Conservation (phyloP, 768 basidiomycete species). For the Hortiboletus flavorubellus region DNA sequence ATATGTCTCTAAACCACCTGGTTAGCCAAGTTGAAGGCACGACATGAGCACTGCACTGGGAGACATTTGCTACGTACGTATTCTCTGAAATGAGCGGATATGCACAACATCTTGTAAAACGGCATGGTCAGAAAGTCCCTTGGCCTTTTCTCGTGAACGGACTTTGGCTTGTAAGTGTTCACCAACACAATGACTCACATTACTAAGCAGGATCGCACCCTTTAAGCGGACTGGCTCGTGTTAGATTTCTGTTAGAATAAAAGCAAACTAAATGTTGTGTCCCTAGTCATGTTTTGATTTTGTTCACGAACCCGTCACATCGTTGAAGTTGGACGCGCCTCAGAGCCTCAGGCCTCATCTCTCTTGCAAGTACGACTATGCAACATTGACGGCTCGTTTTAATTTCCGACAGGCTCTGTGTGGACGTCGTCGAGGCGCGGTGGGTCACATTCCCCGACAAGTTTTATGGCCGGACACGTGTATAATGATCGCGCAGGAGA, state of each 20-base stretch:
- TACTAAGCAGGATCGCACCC: conserved; percentile 14
- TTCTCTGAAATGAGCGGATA: conserved; percentile 69
- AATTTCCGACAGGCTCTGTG: conserved; percentile 23
- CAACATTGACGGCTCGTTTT: conserved; percentile 17
- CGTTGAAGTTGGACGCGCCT: not conserved
- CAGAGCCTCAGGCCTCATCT: not conserved
- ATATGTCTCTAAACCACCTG: conserved; percentile 55
- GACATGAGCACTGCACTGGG: not conserved
- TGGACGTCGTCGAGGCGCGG: not conserved
- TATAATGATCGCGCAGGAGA: not conserved
- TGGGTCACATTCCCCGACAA: conserved; percentile 5
- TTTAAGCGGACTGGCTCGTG: not conserved
- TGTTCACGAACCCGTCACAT: not conserved
- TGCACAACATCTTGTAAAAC: conserved; percentile 84
- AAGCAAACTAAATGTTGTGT: not conserved
- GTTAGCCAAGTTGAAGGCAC: not conserved
- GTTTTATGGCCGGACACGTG: conserved; percentile 7
- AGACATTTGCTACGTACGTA: conserved; percentile 50
- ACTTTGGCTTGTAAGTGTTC: not conserved
- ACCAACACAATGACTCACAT: not conserved
- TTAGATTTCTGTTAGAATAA: not conserved
- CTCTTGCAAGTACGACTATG: not conserved
- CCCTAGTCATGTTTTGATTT: not conserved
- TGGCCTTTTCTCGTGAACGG: not conserved
- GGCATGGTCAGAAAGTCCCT: conserved; percentile 51